Base-by-base conservation (phyloP, 164 flowering plant genomes). In the Houttuynia cordata region DNA sequence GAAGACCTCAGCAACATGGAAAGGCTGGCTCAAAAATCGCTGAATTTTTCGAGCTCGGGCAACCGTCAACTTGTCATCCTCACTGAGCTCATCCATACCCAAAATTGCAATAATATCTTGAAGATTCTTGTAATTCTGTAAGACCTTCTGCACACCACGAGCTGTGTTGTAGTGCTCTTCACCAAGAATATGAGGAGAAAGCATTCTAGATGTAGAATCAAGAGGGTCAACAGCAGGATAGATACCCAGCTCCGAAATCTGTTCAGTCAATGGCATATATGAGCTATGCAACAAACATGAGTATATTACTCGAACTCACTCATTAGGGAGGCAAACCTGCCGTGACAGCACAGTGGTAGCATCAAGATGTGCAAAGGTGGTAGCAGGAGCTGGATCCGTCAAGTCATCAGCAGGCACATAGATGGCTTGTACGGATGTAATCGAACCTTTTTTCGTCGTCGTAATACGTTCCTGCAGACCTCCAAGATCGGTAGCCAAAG, bases 201-300 rank as follows among this genome's bases (percentile, higher is more conserved):
- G 96, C 97, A 88, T 88, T 65, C 95, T 88, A 50, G 99, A 93
- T 40, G 99, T 93, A 10, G 99, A 93, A 73, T 90, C 99, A 6
- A 93, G 63, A 10, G 69, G 69, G 51, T 67, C 69, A 1, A 61
- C 69, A 14, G 69, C 64, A 67, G 69, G 99, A 65, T 94, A 94
- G 64, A 91, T 94, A 79, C 99, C 99, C 64, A 93, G 88, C 87
- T 93, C 99, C 64, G 99, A 93, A 51, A 93, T 93, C 99, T 93
- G 78, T 18, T 24, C 53, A 65, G 10, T 23, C 6, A 52, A 64
- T 64, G 58, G 61, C 15, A 22, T 41, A n/a, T 7, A 60, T 49
- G 54, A 53, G 37, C 18, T 47, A 24, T 21, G 10, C 34, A 37
- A 40, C 51, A n/a, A 18, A 10, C n/a, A 49, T 34, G 56, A 49